phyloP scores from a whole-genome alignment of 1,284 basidiomycete genomes.

The Apiotrichum montevideense region DNA sequence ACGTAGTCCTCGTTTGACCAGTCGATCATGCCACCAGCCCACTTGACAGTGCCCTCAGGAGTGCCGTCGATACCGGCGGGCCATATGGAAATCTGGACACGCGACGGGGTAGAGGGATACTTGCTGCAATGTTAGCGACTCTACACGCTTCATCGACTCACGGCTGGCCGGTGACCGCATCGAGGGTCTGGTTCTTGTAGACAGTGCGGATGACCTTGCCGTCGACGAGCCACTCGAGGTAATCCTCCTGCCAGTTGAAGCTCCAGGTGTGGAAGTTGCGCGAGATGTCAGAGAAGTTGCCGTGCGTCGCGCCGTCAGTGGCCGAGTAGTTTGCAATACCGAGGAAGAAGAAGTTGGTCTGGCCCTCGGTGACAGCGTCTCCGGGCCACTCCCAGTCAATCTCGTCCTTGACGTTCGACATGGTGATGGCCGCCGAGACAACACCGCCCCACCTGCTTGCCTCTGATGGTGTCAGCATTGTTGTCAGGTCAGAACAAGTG shows the following conservation, averaged over 20 bases:
- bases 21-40: slow-evolving; percentile 73
- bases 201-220: slow-evolving; percentile 63
- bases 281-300: slow-evolving; percentile 57
- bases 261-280: slow-evolving; percentile 68
- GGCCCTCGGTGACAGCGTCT: slow-evolving; percentile 55
- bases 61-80: slow-evolving; percentile 61
- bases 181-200: slow-evolving; percentile 56
- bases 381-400: slow-evolving; percentile 68
- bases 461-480: slow-evolving; percentile 23
- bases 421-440: slow-evolving; percentile 75
- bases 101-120: slow-evolving; percentile 69
- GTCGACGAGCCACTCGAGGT: slow-evolving; percentile 63
- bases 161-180: slow-evolving; percentile 40
- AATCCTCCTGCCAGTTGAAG: slow-evolving; percentile 70
- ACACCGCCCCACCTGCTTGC: slow-evolving; percentile 59
- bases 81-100: slow-evolving; percentile 74
- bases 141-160: neutral
- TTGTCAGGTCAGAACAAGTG: too few relatives aligned
- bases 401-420: slow-evolving; percentile 74
- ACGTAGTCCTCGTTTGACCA: slow-evolving; percentile 68
- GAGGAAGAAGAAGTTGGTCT: slow-evolving; percentile 65
- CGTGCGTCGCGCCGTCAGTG: slow-evolving; percentile 41
- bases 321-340: slow-evolving; percentile 54
- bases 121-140: slow-evolving; percentile 30
- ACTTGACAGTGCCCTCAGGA: slow-evolving; percentile 62